A percentile compares a stretch with the other conserved stretches of the same genome.
Evolutionary conservation across 2,329 filamentous ascomycete species (phyloP).

Genomic region (Fusarium sp.): DNA sequence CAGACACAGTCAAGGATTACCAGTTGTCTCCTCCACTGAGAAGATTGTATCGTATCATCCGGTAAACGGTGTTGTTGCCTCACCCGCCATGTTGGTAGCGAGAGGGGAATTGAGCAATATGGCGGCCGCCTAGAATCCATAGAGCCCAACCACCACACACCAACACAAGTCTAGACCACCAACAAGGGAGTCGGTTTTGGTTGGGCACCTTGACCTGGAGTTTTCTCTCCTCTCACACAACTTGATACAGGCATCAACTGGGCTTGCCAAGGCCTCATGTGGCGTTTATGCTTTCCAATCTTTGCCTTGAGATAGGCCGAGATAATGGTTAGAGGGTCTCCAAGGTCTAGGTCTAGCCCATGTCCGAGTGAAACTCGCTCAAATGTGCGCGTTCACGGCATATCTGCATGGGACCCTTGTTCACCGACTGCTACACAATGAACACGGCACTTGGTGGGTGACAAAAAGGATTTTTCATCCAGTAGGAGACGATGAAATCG

Average conservation of each 20-base stretch:
- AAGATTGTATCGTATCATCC: background rate
- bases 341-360: background rate
- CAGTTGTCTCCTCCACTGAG: background rate
- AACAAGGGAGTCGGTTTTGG: background rate
- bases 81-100: background rate
- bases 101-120: background rate
- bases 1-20: background rate
- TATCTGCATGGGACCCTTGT: background rate
- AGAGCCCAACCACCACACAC: background rate
- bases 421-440: background rate
- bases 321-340: background rate
- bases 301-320: background rate
- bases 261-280: background rate
- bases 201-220: background rate
- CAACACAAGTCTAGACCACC: background rate
- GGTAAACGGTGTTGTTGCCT: background rate
- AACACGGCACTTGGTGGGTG: background rate
- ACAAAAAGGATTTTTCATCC: background rate
- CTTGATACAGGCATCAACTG: background rate
- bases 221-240: background rate
- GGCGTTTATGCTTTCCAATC: background rate
- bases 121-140: background rate
- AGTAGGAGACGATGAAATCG: background rate
- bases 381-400: background rate
- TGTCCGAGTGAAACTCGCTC: background rate